Conservation (phyloP, 768 basidiomycete genomes). For the Leucosporidium scottii region DNA sequence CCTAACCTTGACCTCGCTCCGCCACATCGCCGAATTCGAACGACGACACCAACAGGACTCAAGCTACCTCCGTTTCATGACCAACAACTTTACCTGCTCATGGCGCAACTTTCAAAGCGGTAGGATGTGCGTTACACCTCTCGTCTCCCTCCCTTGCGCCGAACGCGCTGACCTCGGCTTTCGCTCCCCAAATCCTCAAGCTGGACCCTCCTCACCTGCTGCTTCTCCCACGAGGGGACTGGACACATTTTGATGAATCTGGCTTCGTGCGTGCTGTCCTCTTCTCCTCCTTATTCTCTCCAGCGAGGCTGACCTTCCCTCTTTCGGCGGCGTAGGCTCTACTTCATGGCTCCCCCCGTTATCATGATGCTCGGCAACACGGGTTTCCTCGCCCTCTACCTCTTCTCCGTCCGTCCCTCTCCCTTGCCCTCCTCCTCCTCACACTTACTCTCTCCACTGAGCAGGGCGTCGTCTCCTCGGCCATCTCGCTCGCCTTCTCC, state of each 20-base stretch:
- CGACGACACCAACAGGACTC: constrained; percentile 37
- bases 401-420: constrained; percentile 48
- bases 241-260: constrained; percentile 22
- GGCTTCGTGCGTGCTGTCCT: background rate
- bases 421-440: too few relatives aligned
- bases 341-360: constrained; percentile 64
- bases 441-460: background rate
- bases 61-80: constrained; percentile 49
- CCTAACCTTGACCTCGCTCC: too few relatives aligned
- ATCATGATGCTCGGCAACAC: constrained; percentile 58
- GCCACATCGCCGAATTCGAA: too few relatives aligned
- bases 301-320: too few relatives aligned
- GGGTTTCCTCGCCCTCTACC: constrained; percentile 64
- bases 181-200: constrained; percentile 43
- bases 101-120: constrained; percentile 58
- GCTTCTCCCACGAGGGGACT: constrained; percentile 51
- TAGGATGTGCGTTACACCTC: constrained; percentile 51
- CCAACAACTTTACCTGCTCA: constrained; percentile 58
- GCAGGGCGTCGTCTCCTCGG: constrained; percentile 15
- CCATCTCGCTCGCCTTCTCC: constrained; percentile 15
- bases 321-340: constrained; percentile 56
- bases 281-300: too few relatives aligned
- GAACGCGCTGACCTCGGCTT: background rate
- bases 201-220: constrained; percentile 65
- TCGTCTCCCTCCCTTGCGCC: background rate